Conservation (phyloP, 2,329 filamentous ascomycete genomes). For the Hymenoscyphus salicellus region DNA sequence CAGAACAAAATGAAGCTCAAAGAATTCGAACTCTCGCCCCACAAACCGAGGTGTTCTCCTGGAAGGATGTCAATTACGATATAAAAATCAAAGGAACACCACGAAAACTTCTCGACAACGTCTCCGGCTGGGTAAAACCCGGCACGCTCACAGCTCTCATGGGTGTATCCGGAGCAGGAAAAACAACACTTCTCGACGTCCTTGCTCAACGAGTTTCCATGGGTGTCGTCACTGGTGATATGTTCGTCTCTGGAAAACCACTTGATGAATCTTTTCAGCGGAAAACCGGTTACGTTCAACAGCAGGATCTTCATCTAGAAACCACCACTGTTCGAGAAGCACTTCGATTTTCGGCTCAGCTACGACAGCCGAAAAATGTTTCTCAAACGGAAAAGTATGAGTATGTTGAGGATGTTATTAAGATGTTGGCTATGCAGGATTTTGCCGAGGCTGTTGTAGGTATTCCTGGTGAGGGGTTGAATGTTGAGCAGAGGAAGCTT, state of each 20-base stretch:
- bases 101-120: constrained; percentile 64
- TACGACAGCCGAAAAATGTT: constrained; percentile 77
- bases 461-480: constrained; percentile 82
- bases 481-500: constrained; percentile 68
- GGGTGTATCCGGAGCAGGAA: constrained; percentile 76
- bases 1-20: constrained; percentile 24
- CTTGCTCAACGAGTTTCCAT: constrained; percentile 79
- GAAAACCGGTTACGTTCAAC: constrained; percentile 89
- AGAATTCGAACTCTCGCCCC: constrained; percentile 29
- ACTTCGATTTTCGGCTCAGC: constrained; percentile 77
- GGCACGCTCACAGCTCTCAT: constrained; percentile 68
- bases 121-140: constrained; percentile 72
- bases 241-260: constrained; percentile 45
- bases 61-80: constrained; percentile 61
- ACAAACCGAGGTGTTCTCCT: constrained; percentile 36
- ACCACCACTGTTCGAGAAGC: constrained; percentile 84
- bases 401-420: constrained; percentile 90
- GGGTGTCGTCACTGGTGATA: constrained; percentile 84
- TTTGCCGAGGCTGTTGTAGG: constrained; percentile 91
- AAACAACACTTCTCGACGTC: constrained; percentile 81
- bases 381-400: constrained; percentile 74
- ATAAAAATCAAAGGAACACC: constrained; percentile 66
- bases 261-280: constrained; percentile 71
- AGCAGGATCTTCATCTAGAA: constrained; percentile 84
- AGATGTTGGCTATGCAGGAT: constrained; percentile 83